Conservation (phyloP, 1,284 basidiomycete species). For the Rugosomyces carneus region DNA sequence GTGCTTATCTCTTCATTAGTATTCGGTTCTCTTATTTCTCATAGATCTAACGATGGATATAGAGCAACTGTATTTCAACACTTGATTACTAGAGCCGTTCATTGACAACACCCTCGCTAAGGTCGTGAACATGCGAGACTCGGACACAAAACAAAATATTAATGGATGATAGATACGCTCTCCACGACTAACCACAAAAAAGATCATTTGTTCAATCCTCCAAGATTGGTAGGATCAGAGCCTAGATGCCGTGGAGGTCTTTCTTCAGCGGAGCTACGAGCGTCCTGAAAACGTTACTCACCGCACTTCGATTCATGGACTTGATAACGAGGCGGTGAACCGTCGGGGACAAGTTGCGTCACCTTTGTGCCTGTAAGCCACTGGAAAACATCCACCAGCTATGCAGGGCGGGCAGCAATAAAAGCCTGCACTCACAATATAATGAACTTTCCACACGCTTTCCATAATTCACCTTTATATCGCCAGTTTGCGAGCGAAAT, state of each 20-base stretch:
- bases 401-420: too few species aligned
- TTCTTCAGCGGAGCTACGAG: too few species aligned
- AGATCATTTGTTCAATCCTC: conserved; percentile 1
- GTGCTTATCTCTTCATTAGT: too few species aligned
- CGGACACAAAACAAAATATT: background rate
- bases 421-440: background rate
- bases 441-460: conserved; percentile 9
- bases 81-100: too few species aligned
- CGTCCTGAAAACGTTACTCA: conserved; percentile 1
- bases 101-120: too few species aligned
- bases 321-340: conserved; percentile 4
- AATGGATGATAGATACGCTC: background rate
- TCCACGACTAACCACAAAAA: too few species aligned
- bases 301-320: conserved; percentile 12
- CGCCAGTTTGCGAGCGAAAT: conserved; percentile 12
- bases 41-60: too few species aligned
- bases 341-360: conserved; percentile 9
- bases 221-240: conserved; percentile 6
- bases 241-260: too few species aligned
- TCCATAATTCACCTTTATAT: conserved; percentile 11
- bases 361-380: conserved; percentile 9
- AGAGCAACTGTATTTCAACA: too few species aligned
- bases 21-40: too few species aligned
- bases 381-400: conserved; percentile 1
- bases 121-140: too few species aligned